These are phyloP conservation scores for Flaveria floridana DNA, from an alignment of 140 eudicot genomes.

Conservation along the genomic window DNA sequence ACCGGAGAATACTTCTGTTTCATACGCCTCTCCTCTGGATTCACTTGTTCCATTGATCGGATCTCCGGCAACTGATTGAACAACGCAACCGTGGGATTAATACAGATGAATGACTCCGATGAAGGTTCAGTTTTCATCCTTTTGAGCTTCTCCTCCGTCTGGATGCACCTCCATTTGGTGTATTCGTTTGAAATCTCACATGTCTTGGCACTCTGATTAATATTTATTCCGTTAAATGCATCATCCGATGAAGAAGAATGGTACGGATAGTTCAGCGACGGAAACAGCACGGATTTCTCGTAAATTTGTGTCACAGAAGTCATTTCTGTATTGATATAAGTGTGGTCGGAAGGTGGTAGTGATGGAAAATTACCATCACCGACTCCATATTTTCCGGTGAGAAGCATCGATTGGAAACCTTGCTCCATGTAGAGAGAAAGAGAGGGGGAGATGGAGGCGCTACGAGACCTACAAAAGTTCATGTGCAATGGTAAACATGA, in stretches of 20 bases:
- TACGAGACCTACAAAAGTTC: too few species aligned
- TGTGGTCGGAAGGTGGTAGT: slow-evolving; percentile 25
- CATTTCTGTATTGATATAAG: slow-evolving; percentile 19
- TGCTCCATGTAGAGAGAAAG: slow-evolving; percentile 30
- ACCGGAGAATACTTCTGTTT: slow-evolving; percentile 11
- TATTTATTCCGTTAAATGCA: not conserved
- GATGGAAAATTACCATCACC: slow-evolving; percentile 19
- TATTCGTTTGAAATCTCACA: slow-evolving; percentile 7
- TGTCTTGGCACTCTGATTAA: not conserved
- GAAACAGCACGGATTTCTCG: slow-evolving; percentile 24
- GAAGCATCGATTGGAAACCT: slow-evolving; percentile 31
- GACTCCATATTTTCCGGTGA: slow-evolving; percentile 30
- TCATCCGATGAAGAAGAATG: not conserved
- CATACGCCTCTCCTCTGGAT: not conserved
- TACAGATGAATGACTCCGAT: slow-evolving; percentile 24
- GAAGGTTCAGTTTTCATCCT: slow-evolving; percentile 34
- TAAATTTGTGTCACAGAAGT: slow-evolving; percentile 21
- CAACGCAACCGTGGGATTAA: not conserved
- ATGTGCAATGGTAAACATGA: too few species aligned
- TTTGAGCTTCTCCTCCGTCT: slow-evolving; percentile 26
- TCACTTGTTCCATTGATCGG: slow-evolving; percentile 29
- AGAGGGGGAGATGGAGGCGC: not conserved
- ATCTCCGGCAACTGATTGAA: slow-evolving; percentile 44
- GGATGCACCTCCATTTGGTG: slow-evolving; percentile 21
- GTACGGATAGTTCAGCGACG: slow-evolving; percentile 17